Percentiles rank a stretch among this genome's conserved stretches.
Conservation (phyloP, 2,329 filamentous ascomycete genomes). For the Nigrospora oryzae region DNA sequence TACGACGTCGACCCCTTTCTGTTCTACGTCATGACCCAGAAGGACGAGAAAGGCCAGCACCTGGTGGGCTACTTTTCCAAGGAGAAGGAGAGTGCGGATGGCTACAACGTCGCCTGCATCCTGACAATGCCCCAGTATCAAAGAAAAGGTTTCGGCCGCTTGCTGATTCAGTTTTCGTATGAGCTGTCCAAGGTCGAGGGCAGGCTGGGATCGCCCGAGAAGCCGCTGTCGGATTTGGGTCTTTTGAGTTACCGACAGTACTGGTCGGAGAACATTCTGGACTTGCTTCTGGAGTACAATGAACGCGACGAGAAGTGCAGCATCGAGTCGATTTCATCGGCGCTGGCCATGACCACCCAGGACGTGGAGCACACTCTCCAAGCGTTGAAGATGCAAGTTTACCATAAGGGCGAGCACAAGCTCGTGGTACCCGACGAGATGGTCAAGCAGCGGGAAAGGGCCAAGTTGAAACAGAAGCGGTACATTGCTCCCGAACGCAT, state of each 20-base stretch:
- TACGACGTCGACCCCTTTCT: slow-evolving; percentile 99
- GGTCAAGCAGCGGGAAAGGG: slow-evolving; percentile 70
- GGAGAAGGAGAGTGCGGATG: slow-evolving; percentile 93
- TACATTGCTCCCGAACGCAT: slow-evolving; percentile 70
- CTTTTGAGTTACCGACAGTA: slow-evolving; percentile 92
- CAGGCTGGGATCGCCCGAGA: slow-evolving; percentile 93
- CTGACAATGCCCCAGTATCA: slow-evolving; percentile 94
- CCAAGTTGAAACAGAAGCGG: slow-evolving; percentile 68
- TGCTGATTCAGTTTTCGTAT: slow-evolving; percentile 96
- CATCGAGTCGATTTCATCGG: slow-evolving; percentile 73
- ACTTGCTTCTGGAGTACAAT: slow-evolving; percentile 68
- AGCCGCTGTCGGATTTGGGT: slow-evolving; percentile 88
- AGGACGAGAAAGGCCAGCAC: slow-evolving; percentile 83
- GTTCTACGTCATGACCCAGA: slow-evolving; percentile 95
- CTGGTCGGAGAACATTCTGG: slow-evolving; percentile 92
- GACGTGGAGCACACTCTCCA: slow-evolving; percentile 94
- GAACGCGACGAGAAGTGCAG: slow-evolving; percentile 65
- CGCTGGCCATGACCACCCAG: slow-evolving; percentile 90
- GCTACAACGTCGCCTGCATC: slow-evolving; percentile 97
- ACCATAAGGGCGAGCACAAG: slow-evolving; percentile 94
- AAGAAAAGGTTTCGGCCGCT: slow-evolving; percentile 82
- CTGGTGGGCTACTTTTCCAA: slow-evolving; percentile 99
- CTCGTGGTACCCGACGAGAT: slow-evolving; percentile 84
- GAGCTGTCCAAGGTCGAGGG: slow-evolving; percentile 92
- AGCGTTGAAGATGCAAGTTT: slow-evolving; percentile 88